These are phyloP conservation scores for Tympanopsis confertula DNA, from an alignment of 2,329 filamentous ascomycete genomes.

Conservation along the genomic window DNA sequence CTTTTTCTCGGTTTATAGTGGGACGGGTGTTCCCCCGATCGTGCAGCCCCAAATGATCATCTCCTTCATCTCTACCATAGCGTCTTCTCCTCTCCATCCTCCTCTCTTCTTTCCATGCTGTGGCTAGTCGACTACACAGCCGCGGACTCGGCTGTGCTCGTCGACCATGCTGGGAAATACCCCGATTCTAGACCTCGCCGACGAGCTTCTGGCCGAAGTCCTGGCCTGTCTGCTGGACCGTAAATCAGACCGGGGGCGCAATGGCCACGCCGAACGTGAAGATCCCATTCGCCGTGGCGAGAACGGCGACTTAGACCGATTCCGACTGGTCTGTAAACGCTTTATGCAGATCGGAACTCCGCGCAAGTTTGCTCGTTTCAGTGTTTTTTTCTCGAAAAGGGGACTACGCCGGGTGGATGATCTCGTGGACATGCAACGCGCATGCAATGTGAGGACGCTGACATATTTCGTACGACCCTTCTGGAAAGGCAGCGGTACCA, in stretches of 20 bases:
- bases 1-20: too few relatives aligned
- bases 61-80: too few relatives aligned
- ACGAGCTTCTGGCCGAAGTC: constrained; percentile 20
- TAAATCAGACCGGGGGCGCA: constrained; percentile 6
- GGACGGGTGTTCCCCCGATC: too few relatives aligned
- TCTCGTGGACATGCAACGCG: constrained; percentile 17
- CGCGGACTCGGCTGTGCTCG: too few relatives aligned
- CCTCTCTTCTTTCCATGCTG: too few relatives aligned
- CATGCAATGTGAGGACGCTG: constrained; percentile 20
- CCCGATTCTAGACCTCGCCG: constrained; percentile 20
- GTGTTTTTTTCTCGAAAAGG: constrained; percentile 7
- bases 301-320: constrained; percentile 23
- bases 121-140: too few relatives aligned
- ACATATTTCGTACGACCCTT: constrained; percentile 26
- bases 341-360: constrained; percentile 25
- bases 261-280: constrained; percentile 4
- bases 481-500: constrained; percentile 22
- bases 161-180: too few relatives aligned
- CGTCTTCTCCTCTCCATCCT: too few relatives aligned
- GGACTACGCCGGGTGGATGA: constrained; percentile 8
- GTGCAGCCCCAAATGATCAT: too few relatives aligned
- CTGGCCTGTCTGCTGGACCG: constrained; percentile 15
- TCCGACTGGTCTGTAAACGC: constrained; percentile 23
- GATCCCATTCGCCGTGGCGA: constrained; percentile 9
- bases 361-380: constrained; percentile 21